Evolutionary conservation across 2,329 filamentous ascomycete genomes (phyloP).

Genomic region (Incumbomyces lentus): DNA sequence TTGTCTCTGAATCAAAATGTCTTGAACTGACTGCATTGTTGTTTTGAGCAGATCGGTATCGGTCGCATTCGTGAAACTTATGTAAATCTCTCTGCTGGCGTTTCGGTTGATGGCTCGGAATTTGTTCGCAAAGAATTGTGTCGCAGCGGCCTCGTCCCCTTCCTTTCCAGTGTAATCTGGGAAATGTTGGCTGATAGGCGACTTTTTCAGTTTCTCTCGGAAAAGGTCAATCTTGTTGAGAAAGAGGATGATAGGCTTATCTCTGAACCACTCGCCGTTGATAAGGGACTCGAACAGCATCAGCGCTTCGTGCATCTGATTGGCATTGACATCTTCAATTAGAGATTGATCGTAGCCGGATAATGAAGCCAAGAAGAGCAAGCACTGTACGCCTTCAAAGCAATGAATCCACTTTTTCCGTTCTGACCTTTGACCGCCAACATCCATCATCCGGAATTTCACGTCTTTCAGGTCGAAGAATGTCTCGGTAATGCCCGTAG

Average conservation of each 20-base stretch:
- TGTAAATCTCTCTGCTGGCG: conserved; percentile 47
- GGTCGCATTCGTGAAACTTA: conserved; percentile 50
- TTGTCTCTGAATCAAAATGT: conserved; percentile 80
- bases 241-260: conserved; percentile 72
- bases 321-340: conserved; percentile 91
- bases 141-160: conserved; percentile 62
- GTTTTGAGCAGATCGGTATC: conserved; percentile 70
- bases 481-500: conserved; percentile 92
- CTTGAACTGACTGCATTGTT: conserved; percentile 75
- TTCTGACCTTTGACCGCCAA: conserved; percentile 83
- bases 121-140: conserved; percentile 73
- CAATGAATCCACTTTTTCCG: conserved; percentile 97
- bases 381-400: conserved; percentile 85
- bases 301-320: conserved; percentile 83
- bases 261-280: conserved; percentile 77
- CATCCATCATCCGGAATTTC: conserved; percentile 95
- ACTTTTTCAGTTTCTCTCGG: conserved; percentile 61
- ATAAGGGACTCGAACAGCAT: conserved; percentile 81
- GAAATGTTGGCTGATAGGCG: conserved; percentile 64
- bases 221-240: conserved; percentile 84
- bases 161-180: conserved; percentile 66
- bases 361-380: conserved; percentile 88
- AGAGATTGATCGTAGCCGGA: conserved; percentile 95
- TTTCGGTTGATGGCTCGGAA: conserved; percentile 65
- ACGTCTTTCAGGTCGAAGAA: conserved; percentile 84